phyloP scores from a whole-genome alignment of 768 basidiomycete species.

The Trametes gibbosa region DNA sequence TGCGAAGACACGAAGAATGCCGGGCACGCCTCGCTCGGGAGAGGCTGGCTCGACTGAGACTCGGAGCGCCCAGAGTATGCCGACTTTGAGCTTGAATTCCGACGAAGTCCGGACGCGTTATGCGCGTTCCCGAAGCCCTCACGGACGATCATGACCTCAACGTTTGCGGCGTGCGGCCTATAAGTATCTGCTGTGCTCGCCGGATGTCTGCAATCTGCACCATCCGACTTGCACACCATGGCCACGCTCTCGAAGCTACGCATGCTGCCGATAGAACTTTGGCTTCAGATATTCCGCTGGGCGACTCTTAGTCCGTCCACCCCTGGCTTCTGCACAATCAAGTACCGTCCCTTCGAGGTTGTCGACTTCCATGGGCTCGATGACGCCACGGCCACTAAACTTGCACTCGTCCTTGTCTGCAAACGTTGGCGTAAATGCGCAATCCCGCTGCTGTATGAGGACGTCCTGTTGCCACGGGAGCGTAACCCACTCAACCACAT shows the following conservation, averaged over 20 bases:
- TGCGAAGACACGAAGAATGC: neutral
- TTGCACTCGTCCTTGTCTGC: constrained; percentile 52
- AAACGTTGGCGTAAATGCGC: constrained; percentile 52
- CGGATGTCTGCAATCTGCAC: neutral
- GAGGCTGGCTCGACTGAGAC: neutral
- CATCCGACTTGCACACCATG: neutral
- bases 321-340: constrained; percentile 30
- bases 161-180: neutral
- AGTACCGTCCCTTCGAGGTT: constrained; percentile 49
- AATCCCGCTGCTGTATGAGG: constrained; percentile 49
- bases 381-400: constrained; percentile 36
- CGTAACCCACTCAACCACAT: constrained; percentile 31
- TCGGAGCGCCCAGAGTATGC: neutral
- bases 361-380: constrained; percentile 24
- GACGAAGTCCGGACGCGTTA: neutral
- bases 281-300: constrained; percentile 29
- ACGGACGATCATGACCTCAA: too few species aligned
- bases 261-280: constrained; percentile 24
- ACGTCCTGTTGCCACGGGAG: constrained; percentile 42
- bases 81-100: neutral
- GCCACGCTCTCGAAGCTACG: neutral
- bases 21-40: neutral
- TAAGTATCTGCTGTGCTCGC: neutral
- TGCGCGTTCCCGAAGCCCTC: neutral
- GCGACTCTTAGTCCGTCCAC: constrained; percentile 36